Evolutionary conservation across 1,284 basidiomycete species (phyloP).

Genomic region (Irpex rosettiformis): DNA sequence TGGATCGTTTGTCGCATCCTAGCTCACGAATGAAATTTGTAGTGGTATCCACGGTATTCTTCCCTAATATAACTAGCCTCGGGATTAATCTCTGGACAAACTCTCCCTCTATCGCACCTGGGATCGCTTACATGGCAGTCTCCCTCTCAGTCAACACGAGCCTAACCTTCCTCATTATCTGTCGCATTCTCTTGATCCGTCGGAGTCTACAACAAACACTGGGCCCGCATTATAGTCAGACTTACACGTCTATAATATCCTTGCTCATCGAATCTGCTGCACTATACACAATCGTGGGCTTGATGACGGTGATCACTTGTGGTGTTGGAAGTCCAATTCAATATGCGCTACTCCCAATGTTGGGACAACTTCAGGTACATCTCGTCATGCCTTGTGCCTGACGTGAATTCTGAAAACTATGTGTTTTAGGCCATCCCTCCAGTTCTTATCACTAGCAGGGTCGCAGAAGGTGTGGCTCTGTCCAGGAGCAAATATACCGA

Average conservation of each 20-base stretch:
- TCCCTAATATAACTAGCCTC: constrained; percentile 21
- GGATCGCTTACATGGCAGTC: constrained; percentile 29
- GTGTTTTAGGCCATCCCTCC: constrained; percentile 27
- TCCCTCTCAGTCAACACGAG: constrained; percentile 28
- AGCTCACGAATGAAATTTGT: background rate
- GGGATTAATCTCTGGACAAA: constrained; percentile 22
- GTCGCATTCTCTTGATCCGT: constrained; percentile 19
- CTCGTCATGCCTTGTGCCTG: no score
- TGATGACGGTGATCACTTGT: constrained; percentile 30
- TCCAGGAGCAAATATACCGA: constrained; percentile 10
- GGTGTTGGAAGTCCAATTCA: constrained; percentile 28
- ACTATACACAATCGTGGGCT: constrained; percentile 25
- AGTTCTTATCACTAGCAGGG: constrained; percentile 33
- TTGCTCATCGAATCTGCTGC: constrained; percentile 30
- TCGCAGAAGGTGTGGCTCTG: constrained; percentile 39
- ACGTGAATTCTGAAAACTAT: background rate
- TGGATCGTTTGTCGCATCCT: background rate
- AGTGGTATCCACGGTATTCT: constrained; percentile 26
- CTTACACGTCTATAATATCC: constrained; percentile 21
- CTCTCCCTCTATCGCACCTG: constrained; percentile 16
- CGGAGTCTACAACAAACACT: constrained; percentile 4
- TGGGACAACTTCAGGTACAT: constrained; percentile 35
- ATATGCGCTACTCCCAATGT: constrained; percentile 31
- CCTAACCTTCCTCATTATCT: constrained; percentile 27
- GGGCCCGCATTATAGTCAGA: background rate